A percentile compares a stretch with the other conserved stretches of the same genome.
Conservation (phyloP, 164 flowering plant species). For the Taxillus chinensis region DNA sequence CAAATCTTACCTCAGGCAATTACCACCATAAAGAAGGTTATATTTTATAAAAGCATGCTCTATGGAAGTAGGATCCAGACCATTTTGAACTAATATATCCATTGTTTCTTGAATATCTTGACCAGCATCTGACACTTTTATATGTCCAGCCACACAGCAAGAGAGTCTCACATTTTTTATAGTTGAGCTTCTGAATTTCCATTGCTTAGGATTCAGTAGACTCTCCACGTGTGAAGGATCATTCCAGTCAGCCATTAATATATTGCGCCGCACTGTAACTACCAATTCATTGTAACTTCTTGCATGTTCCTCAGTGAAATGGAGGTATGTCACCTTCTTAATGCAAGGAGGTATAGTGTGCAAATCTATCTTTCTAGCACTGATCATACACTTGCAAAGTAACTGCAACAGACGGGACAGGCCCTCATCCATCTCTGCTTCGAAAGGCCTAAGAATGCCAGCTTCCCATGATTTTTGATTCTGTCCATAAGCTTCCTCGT, state of each 20-base stretch:
- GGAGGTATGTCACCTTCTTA: conserved; percentile 53
- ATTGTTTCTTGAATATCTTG: conserved; percentile 93
- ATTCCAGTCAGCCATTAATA: conserved; percentile 96
- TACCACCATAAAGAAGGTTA: conserved; percentile 60
- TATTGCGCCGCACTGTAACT: conserved; percentile 81
- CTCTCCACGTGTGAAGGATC: conserved; percentile 97
- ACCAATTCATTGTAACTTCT: conserved; percentile 89
- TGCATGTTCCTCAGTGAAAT: conserved; percentile 81
- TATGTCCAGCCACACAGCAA: conserved; percentile 97
- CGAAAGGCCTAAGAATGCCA: conserved; percentile 87
- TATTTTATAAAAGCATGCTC: conserved; percentile 61
- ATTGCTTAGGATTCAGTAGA: conserved; percentile 86
- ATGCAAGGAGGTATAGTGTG: conserved; percentile 83
- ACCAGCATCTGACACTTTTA: conserved; percentile 78
- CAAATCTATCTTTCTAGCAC: conserved; percentile 87
- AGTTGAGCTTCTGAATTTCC: conserved; percentile 78
- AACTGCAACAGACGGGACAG: conserved; percentile 61
- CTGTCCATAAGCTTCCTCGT: conserved; percentile 77
- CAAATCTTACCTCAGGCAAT: conserved; percentile 61
- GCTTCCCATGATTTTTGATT: conserved; percentile 84
- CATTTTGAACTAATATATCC: conserved; percentile 71
- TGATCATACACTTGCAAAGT: conserved; percentile 83
- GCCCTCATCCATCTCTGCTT: conserved; percentile 89
- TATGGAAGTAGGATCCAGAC: conserved; percentile 58
- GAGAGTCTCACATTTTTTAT: conserved; percentile 82